phyloP scores from a whole-genome alignment of 331 rosid genomes.

The Cydonia oblonga region DNA sequence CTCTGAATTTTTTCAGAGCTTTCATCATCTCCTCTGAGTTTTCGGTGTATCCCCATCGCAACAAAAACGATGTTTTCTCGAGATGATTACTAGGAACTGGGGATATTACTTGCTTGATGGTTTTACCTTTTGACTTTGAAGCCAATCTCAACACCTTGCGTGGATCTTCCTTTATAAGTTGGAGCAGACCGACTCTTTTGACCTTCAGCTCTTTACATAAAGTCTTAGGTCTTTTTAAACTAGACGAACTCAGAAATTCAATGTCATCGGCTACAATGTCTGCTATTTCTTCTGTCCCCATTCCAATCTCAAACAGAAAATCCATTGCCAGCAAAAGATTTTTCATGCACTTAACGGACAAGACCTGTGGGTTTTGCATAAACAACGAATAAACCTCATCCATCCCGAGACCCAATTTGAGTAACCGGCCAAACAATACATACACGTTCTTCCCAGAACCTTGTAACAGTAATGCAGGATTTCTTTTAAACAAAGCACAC shows the following conservation, averaged over 20 bases:
- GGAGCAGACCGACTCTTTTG: constrained; percentile 30
- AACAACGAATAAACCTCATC: constrained; percentile 31
- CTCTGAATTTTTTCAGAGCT: constrained; percentile 49
- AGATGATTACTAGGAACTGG: constrained; percentile 22
- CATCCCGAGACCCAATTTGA: constrained; percentile 43
- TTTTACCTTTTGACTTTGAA: constrained; percentile 22
- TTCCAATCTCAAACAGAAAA: constrained; percentile 42
- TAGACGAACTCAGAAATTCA: constrained; percentile 26
- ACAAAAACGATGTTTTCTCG: constrained; percentile 54
- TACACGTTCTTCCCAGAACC: constrained; percentile 48
- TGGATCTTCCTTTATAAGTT: constrained; percentile 48
- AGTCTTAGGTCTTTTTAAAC: constrained; percentile 47
- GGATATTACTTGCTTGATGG: constrained; percentile 5
- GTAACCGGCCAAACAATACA: constrained; percentile 32
- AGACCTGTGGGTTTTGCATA: constrained; percentile 35
- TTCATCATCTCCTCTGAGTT: constrained; percentile 73
- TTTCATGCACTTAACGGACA: constrained; percentile 27
- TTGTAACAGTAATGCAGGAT: constrained; percentile 46
- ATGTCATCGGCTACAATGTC: constrained; percentile 29
- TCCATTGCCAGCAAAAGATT: constrained; percentile 39
- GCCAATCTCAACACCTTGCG: constrained; percentile 36
- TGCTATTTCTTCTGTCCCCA: constrained; percentile 44
- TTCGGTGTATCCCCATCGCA: constrained; percentile 49
- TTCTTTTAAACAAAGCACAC: constrained; percentile 33
- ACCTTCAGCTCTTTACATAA: constrained; percentile 44